Evolutionary conservation across 108 stramenopile genomes (phyloP).

Genomic region (Mediolabrus comicus): DNA sequence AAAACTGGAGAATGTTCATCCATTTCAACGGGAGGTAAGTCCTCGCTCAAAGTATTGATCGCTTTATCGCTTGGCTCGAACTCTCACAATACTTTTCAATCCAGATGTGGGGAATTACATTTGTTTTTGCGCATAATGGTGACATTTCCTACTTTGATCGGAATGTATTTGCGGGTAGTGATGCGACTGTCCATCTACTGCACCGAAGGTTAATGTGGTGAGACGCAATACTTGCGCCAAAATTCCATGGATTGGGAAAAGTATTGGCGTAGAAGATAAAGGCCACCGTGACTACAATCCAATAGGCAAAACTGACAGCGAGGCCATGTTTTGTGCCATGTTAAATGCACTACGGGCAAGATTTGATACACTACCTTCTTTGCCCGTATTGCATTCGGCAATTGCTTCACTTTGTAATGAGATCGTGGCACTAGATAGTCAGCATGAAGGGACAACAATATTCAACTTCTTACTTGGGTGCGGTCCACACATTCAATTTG

Average conservation of each 20-base stretch:
- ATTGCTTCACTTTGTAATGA: conserved; percentile 56
- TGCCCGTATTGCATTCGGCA: conserved; percentile 67
- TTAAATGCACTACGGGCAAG: conserved; percentile 69
- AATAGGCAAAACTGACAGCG: conserved; percentile 82
- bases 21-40: conserved; percentile 76
- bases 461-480: conserved; percentile 80
- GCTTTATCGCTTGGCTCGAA: too few relatives aligned
- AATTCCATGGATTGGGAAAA: conserved; percentile 39
- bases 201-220: conserved; percentile 5
- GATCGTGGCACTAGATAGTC: conserved; percentile 47
- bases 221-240: not conserved
- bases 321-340: conserved; percentile 79
- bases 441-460: conserved; percentile 53
- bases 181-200: conserved; percentile 11
- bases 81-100: too few relatives aligned
- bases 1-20: conserved; percentile 82
- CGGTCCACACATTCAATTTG: conserved; percentile 63
- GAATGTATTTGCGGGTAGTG: not conserved
- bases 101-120: conserved; percentile 67
- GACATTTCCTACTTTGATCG: conserved; percentile 65
- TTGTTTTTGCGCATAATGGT: conserved; percentile 84
- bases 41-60: too few relatives aligned
- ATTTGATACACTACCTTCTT: conserved; percentile 64
- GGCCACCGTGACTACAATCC: conserved; percentile 55
- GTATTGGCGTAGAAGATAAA: conserved; percentile 12